These are phyloP conservation scores for Escallonia herrerae DNA, from an alignment of 129 eudicot species.

Conservation along the genomic window DNA sequence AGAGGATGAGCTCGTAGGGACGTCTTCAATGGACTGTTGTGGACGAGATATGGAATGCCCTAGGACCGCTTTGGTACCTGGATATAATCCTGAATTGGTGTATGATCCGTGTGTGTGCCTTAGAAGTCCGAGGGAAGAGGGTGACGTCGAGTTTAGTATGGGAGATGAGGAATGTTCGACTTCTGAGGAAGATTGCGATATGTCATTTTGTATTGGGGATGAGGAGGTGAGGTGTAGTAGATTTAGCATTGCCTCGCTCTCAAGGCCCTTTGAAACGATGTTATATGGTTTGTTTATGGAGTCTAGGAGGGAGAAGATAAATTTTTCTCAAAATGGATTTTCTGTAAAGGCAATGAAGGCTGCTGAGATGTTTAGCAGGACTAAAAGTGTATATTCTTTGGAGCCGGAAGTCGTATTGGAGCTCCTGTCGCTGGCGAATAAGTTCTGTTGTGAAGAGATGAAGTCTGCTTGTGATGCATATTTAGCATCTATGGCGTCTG, in stretches of 20 bases:
- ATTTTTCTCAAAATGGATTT: slow-evolving; percentile 40
- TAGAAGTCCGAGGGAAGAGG: slow-evolving; percentile 8
- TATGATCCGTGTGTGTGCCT: slow-evolving; percentile 36
- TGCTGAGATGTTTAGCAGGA: slow-evolving; percentile 48
- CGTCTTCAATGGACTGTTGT: slow-evolving; percentile 43
- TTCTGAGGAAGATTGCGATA: slow-evolving; percentile 48
- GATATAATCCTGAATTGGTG: slow-evolving; percentile 51
- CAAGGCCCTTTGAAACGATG: slow-evolving; percentile 52
- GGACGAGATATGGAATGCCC: slow-evolving; percentile 56
- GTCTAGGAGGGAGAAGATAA: slow-evolving; percentile 41
- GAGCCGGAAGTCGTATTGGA: slow-evolving; percentile 41
- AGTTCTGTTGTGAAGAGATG: slow-evolving; percentile 52
- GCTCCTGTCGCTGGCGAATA: slow-evolving; percentile 46
- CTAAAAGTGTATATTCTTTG: slow-evolving; percentile 30
- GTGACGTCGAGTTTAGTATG: slow-evolving; percentile 1
- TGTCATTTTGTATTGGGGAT: slow-evolving; percentile 46
- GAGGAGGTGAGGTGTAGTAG: slow-evolving; percentile 58
- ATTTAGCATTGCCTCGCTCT: slow-evolving; percentile 38
- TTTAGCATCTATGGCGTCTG: slow-evolving; percentile 39
- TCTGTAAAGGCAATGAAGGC: slow-evolving; percentile 48
- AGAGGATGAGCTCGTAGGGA: slow-evolving; percentile 49
- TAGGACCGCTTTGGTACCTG: slow-evolving; percentile 26
- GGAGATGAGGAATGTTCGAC: slow-evolving; percentile 42
- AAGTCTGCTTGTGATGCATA: slow-evolving; percentile 56
- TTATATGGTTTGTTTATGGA: slow-evolving; percentile 47